Conservation (phyloP, 345 rosid genomes). For the Isatis tinctoria region DNA sequence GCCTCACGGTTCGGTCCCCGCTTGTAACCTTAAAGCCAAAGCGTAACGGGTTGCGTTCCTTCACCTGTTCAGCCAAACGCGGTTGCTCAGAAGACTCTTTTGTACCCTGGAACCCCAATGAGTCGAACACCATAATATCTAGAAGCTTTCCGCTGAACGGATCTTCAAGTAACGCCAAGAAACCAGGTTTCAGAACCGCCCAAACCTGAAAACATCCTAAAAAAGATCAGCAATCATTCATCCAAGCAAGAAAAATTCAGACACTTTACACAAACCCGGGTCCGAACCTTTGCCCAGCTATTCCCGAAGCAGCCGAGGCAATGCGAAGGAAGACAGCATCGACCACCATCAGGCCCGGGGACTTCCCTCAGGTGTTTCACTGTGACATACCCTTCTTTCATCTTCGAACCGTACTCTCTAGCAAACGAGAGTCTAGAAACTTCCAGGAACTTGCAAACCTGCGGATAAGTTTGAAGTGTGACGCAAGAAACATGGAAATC, state of each 20-base stretch:
- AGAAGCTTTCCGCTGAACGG: conserved; percentile 60
- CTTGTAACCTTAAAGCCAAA: conserved; percentile 62
- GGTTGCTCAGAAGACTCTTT: conserved; percentile 33
- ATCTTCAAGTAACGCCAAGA: conserved; percentile 82
- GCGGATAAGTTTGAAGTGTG: conserved; percentile 8
- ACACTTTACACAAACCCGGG: neutral
- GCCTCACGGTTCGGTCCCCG: conserved; percentile 53
- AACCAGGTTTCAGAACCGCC: conserved; percentile 95
- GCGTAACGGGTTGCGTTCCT: conserved; percentile 64
- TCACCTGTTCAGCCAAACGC: conserved; percentile 55
- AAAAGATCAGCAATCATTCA: neutral
- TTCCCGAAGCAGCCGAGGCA: conserved; percentile 54
- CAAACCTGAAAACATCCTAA: conserved; percentile 52
- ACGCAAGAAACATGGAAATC: conserved; percentile 9
- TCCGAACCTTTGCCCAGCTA: conserved; percentile 67
- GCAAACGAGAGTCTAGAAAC: conserved; percentile 84
- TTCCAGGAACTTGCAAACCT: conserved; percentile 95
- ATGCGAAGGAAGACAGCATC: conserved; percentile 43
- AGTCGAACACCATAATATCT: conserved; percentile 79
- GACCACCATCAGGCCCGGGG: conserved; percentile 23
- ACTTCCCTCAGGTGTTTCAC: conserved; percentile 59
- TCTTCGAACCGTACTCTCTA: conserved; percentile 72
- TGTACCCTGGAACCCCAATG: conserved; percentile 29
- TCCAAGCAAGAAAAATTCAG: neutral
- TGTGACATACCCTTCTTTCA: conserved; percentile 85